These are phyloP conservation scores for Naegleria lovaniensis DNA, from an alignment of 208 protist species.

Conservation along the genomic window DNA sequence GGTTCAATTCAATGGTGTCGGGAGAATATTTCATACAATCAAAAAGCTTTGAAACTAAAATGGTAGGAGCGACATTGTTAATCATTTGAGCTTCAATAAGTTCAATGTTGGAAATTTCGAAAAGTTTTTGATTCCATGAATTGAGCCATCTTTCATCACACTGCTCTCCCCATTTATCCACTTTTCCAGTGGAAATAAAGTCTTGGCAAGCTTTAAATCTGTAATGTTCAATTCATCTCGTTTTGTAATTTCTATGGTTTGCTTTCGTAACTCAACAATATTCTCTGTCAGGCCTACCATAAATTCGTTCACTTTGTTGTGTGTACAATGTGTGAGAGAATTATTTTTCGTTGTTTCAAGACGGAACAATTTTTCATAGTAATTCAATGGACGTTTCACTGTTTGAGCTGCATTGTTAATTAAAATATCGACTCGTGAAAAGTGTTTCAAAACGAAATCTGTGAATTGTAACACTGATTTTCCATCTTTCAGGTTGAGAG, in stretches of 20 bases:
- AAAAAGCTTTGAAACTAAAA: constrained; percentile 4
- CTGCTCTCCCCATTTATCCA: not conserved
- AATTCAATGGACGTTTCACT: constrained; percentile 48
- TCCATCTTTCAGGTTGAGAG: constrained; percentile 58
- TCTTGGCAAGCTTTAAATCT: not conserved
- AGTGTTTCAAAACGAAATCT: not conserved
- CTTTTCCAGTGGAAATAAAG: not conserved
- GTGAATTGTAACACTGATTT: constrained; percentile 44
- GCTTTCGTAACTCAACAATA: not conserved
- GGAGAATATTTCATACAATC: not conserved
- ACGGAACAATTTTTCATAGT: constrained; percentile 44
- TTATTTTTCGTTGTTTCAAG: not conserved
- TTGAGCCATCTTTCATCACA: not conserved
- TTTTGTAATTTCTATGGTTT: not conserved
- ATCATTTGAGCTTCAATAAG: constrained; percentile 28
- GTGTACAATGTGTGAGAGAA: not conserved
- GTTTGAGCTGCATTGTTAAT: constrained; percentile 75
- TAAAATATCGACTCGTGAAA: constrained; percentile 39
- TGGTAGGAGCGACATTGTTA: constrained; percentile 1
- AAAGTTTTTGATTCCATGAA: not conserved
- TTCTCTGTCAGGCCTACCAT: not conserved
- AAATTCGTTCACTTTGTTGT: not conserved
- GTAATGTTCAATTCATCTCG: not conserved
- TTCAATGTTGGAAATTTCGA: not conserved
- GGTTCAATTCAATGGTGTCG: not conserved